Evolutionary conservation across 2,329 filamentous ascomycete species (phyloP), one percentile per base, ranked within the genome.

Genomic region (Cercospora beticola): DNA sequence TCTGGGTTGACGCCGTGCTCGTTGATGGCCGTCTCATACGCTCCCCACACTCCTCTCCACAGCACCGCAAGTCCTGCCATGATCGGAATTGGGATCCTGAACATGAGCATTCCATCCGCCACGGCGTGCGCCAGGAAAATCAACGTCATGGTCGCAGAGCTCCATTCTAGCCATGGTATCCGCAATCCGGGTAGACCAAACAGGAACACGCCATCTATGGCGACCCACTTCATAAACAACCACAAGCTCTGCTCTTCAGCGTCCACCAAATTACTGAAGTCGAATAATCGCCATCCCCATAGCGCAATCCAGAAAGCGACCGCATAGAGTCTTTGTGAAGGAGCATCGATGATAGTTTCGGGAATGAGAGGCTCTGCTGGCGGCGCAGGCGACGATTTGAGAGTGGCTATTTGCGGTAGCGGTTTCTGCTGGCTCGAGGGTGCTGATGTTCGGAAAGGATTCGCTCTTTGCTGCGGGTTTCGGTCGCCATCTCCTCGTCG

Each of bases 151-250:
- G 89, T 89, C 40, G 87, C 86, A 76, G 92, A 91, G 54, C 92
- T 92, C 83, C 94, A 92, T 83, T 98, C 93, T 68, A 99, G 85
- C 96, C 95, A 99, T 68, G 95, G 95, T 86, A 99, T 97, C 78
- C 92, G 89, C 75, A 99, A 81, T 73, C 91, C 87, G 18, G 96
- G 94, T 64, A 99, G 82, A 7, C 92, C 92, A 79, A 96, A 97
- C 71, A 98, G 84, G 79, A 94, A 97, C 26, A 90, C 81, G 69
- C 92, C 91, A 81, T 99, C 95, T 71, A 99, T 87, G 67, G 89
- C 85, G 71, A 92, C 87, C 95, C 95, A 99, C 86, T 98, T 99
- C 76, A 97, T 83, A 78, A 97, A 97, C 60, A 94, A 86, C 86
- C 89, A 91, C 70, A 95, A 90, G n/a, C 94, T 97, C 76, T 93